Conservation (phyloP, 140 eudicot species). For the Oenanthe javanica region DNA sequence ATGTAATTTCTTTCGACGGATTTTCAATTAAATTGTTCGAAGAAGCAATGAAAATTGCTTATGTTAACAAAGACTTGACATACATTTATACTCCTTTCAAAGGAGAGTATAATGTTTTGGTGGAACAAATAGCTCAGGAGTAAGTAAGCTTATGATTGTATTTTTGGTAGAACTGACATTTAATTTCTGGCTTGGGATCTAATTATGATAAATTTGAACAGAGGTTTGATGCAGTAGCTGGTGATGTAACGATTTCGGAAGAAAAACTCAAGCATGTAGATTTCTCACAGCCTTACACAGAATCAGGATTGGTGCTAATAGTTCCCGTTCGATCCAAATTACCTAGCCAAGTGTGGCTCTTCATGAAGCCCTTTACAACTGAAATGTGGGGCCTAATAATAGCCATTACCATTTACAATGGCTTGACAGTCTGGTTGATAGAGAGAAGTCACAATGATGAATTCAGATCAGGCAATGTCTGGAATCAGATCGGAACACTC, state of each 20-base stretch:
- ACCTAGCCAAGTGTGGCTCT: neutral
- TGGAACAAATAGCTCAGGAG: slow-evolving; percentile 30
- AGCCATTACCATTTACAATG: neutral
- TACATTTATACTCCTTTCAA: slow-evolving; percentile 19
- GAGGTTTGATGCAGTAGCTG: slow-evolving; percentile 44
- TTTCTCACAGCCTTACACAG: neutral
- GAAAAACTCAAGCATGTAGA: neutral
- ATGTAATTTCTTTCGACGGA: slow-evolving; percentile 22
- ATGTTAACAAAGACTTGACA: neutral
- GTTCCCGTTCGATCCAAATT: neutral
- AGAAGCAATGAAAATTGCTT: slow-evolving; percentile 23
- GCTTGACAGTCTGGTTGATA: neutral
- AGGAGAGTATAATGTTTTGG: slow-evolving; percentile 27
- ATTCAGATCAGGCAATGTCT: slow-evolving; percentile 17
- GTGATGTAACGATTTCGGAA: slow-evolving; percentile 39
- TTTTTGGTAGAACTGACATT: neutral
- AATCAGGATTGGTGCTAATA: neutral
- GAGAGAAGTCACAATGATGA: slow-evolving; percentile 10
- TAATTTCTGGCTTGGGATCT: neutral
- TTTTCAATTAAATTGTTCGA: slow-evolving; percentile 34
- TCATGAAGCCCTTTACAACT: neutral
- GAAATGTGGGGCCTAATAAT: neutral
- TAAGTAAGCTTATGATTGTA: slow-evolving; percentile 11
- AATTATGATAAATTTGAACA: slow-evolving; percentile 8
- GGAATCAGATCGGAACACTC: slow-evolving; percentile 25